phyloP scores from a whole-genome alignment of 768 basidiomycete species.

The Mrakia gelida region DNA sequence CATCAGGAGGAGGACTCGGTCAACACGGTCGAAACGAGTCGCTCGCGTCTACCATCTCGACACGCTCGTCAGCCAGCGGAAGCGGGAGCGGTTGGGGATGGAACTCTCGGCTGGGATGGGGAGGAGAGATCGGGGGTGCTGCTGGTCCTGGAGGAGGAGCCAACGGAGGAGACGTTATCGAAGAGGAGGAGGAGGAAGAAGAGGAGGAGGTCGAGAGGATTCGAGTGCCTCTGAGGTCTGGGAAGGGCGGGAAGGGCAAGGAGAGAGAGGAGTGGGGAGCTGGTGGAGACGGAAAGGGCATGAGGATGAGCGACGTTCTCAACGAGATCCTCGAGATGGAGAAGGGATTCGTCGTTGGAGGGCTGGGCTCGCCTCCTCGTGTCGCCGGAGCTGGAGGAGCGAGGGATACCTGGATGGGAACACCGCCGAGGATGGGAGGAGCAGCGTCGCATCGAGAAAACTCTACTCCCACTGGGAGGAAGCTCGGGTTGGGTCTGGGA shows the following conservation, averaged over 20 bases:
- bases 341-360: slow-evolving; percentile 26
- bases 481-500: background rate
- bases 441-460: background rate
- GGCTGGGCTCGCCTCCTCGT: background rate
- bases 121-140: background rate
- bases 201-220: slow-evolving; percentile 26
- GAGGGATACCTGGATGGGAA: background rate
- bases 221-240: background rate
- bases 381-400: background rate
- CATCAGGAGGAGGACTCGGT: background rate
- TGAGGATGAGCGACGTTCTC: slow-evolving; percentile 26
- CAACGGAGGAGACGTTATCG: background rate
- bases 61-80: slow-evolving; percentile 9
- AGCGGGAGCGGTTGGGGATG: slow-evolving; percentile 20
- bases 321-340: slow-evolving; percentile 32
- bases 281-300: background rate
- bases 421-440: background rate
- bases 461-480: slow-evolving; percentile 10
- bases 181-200: slow-evolving; percentile 4
- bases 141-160: background rate
- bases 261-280: background rate
- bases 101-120: slow-evolving; percentile 14
- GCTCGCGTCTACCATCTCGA: slow-evolving; percentile 24
- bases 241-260: slow-evolving; percentile 12
- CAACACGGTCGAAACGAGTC: slow-evolving; percentile 29